Evolutionary conservation across 2,329 filamentous ascomycete genomes (phyloP).

Genomic region (Trichoderma oligosporum): DNA sequence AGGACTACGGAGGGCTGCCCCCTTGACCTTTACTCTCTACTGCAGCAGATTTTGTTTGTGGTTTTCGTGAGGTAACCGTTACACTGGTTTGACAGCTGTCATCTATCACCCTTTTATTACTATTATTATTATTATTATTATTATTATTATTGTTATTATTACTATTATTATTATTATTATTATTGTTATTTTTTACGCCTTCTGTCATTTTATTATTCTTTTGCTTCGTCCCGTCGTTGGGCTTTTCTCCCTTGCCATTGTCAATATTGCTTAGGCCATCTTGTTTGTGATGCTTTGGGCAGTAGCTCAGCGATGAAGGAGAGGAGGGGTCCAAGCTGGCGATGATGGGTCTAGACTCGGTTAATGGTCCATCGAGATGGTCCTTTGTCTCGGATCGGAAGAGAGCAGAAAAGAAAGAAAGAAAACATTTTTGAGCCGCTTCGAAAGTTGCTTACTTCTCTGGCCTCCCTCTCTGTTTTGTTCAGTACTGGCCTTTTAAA

Average conservation of each 20-base stretch:
- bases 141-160: too few species aligned
- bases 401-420: too few species aligned
- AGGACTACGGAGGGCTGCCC: background rate
- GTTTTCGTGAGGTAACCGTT: constrained; percentile 12
- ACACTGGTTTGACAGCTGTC: constrained; percentile 14
- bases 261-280: background rate
- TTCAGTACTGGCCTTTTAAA: too few species aligned
- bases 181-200: background rate
- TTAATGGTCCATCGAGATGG: background rate
- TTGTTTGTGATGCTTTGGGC: constrained; percentile 3
- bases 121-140: too few species aligned
- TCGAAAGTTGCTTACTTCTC: too few species aligned
- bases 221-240: background rate
- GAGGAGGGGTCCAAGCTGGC: background rate
- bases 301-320: background rate
- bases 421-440: too few species aligned
- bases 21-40: background rate
- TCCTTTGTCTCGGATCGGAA: background rate
- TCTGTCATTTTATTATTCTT: background rate
- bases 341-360: constrained; percentile 1
- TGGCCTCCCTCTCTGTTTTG: too few species aligned
- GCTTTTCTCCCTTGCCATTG: background rate
- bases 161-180: too few species aligned
- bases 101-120: background rate
- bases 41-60: background rate